Evolutionary conservation across 73 alveolate genomes (phyloP), one percentile per base, ranked within the genome.

Genomic region (Tetrahymena borealis): DNA sequence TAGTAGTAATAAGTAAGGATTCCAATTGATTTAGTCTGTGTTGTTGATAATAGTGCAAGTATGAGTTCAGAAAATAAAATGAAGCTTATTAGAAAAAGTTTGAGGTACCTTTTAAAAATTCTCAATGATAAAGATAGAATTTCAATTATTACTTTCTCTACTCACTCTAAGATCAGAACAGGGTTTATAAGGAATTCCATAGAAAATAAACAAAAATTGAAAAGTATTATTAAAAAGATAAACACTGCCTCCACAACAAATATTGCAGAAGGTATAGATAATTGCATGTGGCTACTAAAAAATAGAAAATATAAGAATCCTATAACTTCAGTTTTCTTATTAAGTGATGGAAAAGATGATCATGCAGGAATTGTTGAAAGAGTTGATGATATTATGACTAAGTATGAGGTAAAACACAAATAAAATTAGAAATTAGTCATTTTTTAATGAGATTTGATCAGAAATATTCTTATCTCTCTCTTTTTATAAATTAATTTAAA

Each of bases 331-430:
- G 90, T 96, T 16, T 91, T 96, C 91, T 92, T 96, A 78, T 90
- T 96, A 78, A 95, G 98, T 9, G 98, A 96, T 91, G 98, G 98
- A 31, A 90, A 95, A 90, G 98, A 96, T 95, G 96, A 95, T 91
- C 18, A 39, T 91, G 79, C 38, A 28, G 91, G 95, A 28, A 91
- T 95, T 37, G 94, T 94, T 33, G 90, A 91, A 16, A 94, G 95
- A 90, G 91, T 96, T n/a, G n/a, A n/a, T n/a, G n/a, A n/a, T n/a
- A n/a, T n/a, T n/a, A n/a, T n/a, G n/a, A n/a, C n/a, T n/a, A n/a
- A n/a, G n/a, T n/a, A n/a, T n/a, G n/a, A n/a, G n/a, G n/a, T n/a
- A n/a, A n/a, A n/a, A n/a, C n/a, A n/a, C n/a, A n/a, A n/a, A n/a
- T n/a, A n/a, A n/a, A n/a, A n/a, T n/a, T n/a, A n/a, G n/a, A n/a